Percentiles rank a stretch among this genome's conserved stretches.
Evolutionary conservation across 352 stramenopile species (phyloP).

Genomic region (Pythium graminicola): DNA sequence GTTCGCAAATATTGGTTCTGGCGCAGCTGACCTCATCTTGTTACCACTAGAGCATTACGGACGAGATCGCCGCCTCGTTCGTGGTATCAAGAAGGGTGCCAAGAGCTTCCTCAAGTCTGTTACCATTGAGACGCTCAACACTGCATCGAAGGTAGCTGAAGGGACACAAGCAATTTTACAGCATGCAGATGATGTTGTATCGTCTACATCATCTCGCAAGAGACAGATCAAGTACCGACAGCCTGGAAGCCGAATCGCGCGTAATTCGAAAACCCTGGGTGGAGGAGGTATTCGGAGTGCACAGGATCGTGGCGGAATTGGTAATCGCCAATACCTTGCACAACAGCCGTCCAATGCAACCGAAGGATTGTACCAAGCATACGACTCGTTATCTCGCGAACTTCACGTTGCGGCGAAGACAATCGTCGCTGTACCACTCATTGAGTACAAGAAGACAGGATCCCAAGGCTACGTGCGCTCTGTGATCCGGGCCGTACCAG

Average conservation of each 20-base stretch:
- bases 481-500: conserved; percentile 82
- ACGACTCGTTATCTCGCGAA: conserved; percentile 78
- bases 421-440: conserved; percentile 82
- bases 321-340: conserved; percentile 69
- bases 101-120: conserved; percentile 86
- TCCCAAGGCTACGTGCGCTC: conserved; percentile 83
- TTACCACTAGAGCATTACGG: conserved; percentile 83
- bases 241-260: conserved; percentile 64
- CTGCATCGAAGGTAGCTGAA: conserved; percentile 73
- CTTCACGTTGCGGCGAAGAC: conserved; percentile 82
- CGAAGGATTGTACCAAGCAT: conserved; percentile 77
- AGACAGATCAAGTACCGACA: conserved; percentile 77
- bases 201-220: conserved; percentile 50
- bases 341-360: conserved; percentile 78
- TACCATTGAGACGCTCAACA: conserved; percentile 85
- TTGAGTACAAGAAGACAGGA: conserved; percentile 89
- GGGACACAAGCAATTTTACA: conserved; percentile 77
- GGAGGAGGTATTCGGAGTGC: conserved; percentile 70
- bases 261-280: conserved; percentile 73
- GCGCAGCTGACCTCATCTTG: conserved; percentile 79
- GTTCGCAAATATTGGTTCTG: conserved; percentile 83
- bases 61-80: conserved; percentile 73
- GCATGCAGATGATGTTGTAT: conserved; percentile 79
- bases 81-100: conserved; percentile 77
- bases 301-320: conserved; percentile 67